These are phyloP conservation scores for Trypanosoma melophagium DNA, from an alignment of 208 protist genomes.

Conservation along the genomic window DNA sequence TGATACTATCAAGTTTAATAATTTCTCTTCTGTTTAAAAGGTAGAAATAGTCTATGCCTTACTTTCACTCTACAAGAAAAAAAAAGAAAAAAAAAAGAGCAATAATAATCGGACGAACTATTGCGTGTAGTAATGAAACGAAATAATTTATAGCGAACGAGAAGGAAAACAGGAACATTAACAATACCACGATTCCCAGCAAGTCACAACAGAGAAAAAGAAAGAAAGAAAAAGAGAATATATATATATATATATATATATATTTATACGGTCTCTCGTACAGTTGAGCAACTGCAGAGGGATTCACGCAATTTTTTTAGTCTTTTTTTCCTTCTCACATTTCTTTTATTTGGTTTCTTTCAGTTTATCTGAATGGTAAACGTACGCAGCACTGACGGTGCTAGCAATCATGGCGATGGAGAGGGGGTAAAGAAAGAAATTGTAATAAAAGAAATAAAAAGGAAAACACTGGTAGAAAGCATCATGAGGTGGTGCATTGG, in stretches of 20 bases:
- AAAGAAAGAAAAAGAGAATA: conserved; percentile 6
- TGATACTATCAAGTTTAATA: no score
- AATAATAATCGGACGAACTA: neutral
- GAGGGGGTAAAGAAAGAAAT: neutral
- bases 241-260: neutral
- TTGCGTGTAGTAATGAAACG: neutral
- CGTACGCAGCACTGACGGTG: neutral
- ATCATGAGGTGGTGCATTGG: no score
- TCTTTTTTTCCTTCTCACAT: neutral
- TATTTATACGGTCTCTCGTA: neutral
- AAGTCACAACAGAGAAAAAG: neutral
- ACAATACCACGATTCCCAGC: no score
- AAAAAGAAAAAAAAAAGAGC: neutral
- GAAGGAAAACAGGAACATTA: no score
- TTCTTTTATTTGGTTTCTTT: neutral
- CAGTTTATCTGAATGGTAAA: neutral
- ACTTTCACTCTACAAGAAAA: no score
- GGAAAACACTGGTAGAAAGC: neutral
- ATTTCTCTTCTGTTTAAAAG: no score
- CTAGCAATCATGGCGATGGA: neutral
- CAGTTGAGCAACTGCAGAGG: neutral
- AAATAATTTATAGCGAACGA: neutral
- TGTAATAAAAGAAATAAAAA: conserved; percentile 1
- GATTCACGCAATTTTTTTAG: neutral
- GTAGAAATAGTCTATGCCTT: no score